Evolutionary conservation across 2,329 filamentous ascomycete species (phyloP), one percentile per base, ranked within the genome.

Genomic region (Penicillium sp.): DNA sequence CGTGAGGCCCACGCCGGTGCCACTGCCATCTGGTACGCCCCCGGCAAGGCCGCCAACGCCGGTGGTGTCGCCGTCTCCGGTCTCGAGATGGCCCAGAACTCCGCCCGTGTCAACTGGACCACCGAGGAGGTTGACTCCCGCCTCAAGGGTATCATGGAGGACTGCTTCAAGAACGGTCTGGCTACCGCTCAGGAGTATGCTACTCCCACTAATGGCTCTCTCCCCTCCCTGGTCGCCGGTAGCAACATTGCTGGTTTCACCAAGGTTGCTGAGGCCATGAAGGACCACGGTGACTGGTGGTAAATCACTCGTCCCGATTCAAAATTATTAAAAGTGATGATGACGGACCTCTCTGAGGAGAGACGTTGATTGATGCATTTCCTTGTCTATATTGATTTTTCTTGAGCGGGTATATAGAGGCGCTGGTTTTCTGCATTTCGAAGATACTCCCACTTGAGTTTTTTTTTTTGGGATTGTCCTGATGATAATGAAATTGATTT

Each of bases 81-180:
- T 56, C 80, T 98, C 30, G 92, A 98, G 77, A 98, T 98, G 92
- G 89, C 90, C 6, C 92, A 98, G 79, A 96, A 98, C 79, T 90
- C 84, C 51, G 70, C 82, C 67, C 83, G 90, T 44, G 74, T 95
- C 51, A 77, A 71, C 60, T 98, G 92, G 92, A 85, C 85, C 17
- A 61, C 74, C 31, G 85, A 95, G 74, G 84, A 95, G 73, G 92
- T 96, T 50, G 90, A 96, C 69, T 71, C 75, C 54, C 87, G 87
- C 71, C 82, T 98, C 60, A 88, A 93, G 77, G 74, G 68, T 56
- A 96, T 96, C 72, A 98, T 98, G 92, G 83, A 90, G 75, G 76
- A 79, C 51, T 90, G 85, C 65, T 98, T 96, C 74, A 75, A 84
- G 66, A 88, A 87, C 70, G 92, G 87, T 53, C 74, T 96, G 35